Conservation (phyloP, 176 grass and related monocot genomes). For the Carex littledalei region DNA sequence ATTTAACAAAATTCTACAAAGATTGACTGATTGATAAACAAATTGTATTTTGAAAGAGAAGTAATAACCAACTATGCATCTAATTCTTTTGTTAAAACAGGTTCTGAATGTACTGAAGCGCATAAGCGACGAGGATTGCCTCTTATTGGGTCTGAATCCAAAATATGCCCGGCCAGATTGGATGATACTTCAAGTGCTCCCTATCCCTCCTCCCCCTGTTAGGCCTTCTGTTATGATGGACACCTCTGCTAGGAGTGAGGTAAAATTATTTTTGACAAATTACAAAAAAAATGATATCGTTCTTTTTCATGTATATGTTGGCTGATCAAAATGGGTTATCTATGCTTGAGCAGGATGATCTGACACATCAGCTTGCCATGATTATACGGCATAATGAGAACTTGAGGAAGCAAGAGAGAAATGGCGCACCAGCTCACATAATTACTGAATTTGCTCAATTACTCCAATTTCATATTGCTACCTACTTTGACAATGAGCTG, state of each 20-base stretch:
- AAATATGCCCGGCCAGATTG: slow-evolving; percentile 98
- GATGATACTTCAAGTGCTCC: slow-evolving; percentile 99
- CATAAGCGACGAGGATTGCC: slow-evolving; percentile 91
- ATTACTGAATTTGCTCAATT: slow-evolving; percentile 96
- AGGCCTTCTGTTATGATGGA: slow-evolving; percentile 99
- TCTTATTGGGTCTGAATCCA: slow-evolving; percentile 74
- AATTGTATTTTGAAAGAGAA: neutral
- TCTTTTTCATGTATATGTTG: neutral
- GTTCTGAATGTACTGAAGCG: slow-evolving; percentile 96
- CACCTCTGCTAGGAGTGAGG: slow-evolving; percentile 97
- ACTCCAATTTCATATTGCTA: slow-evolving; percentile 96
- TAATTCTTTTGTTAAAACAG: slow-evolving; percentile 26
- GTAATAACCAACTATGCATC: neutral
- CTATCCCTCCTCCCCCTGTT: slow-evolving; percentile 93
- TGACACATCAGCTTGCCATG: slow-evolving; percentile 98
- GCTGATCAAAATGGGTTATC: neutral
- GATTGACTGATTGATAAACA: neutral
- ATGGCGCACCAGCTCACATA: slow-evolving; percentile 97
- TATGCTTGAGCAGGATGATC: slow-evolving; percentile 69
- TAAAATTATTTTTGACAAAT: slow-evolving; percentile 3
- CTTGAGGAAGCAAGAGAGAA: slow-evolving; percentile 89
- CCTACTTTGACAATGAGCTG: slow-evolving; percentile 98
- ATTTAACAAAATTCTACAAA: neutral
- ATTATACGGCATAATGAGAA: slow-evolving; percentile 99
- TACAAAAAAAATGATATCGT: neutral